Evolutionary conservation across 768 basidiomycete species (phyloP).

Genomic region (Phanerochaete carnosa): DNA sequence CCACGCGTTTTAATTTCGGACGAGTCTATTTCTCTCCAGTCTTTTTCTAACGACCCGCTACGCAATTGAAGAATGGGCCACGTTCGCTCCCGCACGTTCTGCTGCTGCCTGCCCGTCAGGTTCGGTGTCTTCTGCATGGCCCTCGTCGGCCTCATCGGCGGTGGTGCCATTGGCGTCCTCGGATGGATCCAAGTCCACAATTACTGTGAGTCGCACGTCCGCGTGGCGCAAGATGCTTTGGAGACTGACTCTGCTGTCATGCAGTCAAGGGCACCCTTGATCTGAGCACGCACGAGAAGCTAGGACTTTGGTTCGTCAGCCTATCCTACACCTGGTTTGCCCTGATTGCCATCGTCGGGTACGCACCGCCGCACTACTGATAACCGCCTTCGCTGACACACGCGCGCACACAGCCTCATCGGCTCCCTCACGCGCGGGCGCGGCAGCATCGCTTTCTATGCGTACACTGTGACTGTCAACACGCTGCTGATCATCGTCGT

Average conservation of each 20-base stretch:
- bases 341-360: slow-evolving; percentile 50
- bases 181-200: slow-evolving; percentile 46
- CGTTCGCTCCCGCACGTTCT: slow-evolving; percentile 55
- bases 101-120: slow-evolving; percentile 64
- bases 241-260: not conserved
- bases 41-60: slow-evolving; percentile 1
- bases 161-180: slow-evolving; percentile 40
- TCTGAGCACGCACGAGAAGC: slow-evolving; percentile 33
- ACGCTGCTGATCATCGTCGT: slow-evolving; percentile 44
- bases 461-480: slow-evolving; percentile 40
- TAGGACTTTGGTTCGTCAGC: slow-evolving; percentile 45
- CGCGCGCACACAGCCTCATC: not conserved
- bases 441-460: slow-evolving; percentile 43
- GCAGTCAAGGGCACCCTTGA: slow-evolving; percentile 29
- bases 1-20: not conserved
- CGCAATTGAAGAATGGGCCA: slow-evolving; percentile 37
- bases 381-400: not conserved
- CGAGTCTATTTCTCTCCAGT: not conserved
- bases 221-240: not conserved
- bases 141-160: slow-evolving; percentile 39
- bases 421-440: slow-evolving; percentile 31
- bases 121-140: slow-evolving; percentile 59
- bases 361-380: slow-evolving; percentile 11
- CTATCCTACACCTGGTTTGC: slow-evolving; percentile 46
- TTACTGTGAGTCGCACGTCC: slow-evolving; percentile 35